Evolutionary conservation across 164 flowering plant genomes (phyloP).

Genomic region (Annona squamosa): DNA sequence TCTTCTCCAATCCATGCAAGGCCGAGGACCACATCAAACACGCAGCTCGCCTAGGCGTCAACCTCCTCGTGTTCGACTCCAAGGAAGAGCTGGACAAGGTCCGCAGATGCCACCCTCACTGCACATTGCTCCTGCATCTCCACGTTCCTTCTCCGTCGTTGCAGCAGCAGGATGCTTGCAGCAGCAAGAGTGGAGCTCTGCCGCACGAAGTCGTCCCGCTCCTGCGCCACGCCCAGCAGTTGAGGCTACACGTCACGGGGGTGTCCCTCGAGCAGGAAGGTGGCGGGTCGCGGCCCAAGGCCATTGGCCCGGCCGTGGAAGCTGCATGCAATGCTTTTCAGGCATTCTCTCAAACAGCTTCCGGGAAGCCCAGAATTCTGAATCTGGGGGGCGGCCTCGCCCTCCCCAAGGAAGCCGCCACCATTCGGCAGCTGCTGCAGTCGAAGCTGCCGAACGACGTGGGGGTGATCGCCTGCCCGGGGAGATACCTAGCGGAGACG

Average conservation of each 20-base stretch:
- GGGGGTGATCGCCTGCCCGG: constrained; percentile 2
- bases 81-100: constrained; percentile 9
- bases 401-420: neutral
- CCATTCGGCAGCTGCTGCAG: neutral
- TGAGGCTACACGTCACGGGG: constrained; percentile 3
- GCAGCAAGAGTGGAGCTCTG: neutral
- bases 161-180: neutral
- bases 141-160: neutral
- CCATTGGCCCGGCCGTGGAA: neutral
- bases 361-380: neutral
- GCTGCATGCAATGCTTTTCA: neutral
- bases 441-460: neutral
- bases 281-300: neutral
- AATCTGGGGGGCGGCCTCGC: constrained; percentile 13
- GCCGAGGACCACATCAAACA: constrained; percentile 3
- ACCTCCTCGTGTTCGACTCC: constrained; percentile 7
- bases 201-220: constrained; percentile 1
- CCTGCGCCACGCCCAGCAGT: constrained; percentile 1
- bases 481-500: constrained; percentile 7
- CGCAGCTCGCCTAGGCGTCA: constrained; percentile 7
- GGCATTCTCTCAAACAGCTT: neutral
- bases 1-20: constrained; percentile 10
- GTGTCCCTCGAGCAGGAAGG: constrained; percentile 5
- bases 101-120: neutral
- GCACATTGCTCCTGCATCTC: constrained; percentile 2